Percentiles rank a stretch among this genome's conserved stretches.
phyloP scores from a whole-genome alignment of 139 green algal genomes.

The Trebouxia sp. region DNA sequence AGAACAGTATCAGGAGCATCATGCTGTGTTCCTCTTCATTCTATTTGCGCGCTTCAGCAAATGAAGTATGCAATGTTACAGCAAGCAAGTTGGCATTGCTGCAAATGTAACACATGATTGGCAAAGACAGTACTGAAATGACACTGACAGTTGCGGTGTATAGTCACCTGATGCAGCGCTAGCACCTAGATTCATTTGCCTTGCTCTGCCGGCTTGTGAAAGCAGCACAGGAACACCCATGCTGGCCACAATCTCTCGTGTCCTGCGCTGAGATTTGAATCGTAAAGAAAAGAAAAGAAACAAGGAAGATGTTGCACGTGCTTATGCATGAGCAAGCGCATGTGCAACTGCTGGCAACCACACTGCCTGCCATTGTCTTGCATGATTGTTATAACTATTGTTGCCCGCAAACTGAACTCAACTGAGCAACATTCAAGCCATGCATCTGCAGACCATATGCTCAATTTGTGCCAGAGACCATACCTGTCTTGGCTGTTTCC shows the following conservation, averaged over 20 bases:
- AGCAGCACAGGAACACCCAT: slow-evolving; percentile 26
- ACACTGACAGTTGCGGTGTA: slow-evolving; percentile 23
- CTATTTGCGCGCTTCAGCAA: no score
- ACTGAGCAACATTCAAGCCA: neutral
- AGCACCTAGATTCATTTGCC: slow-evolving; percentile 82
- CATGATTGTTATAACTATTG: no score
- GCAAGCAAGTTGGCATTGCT: neutral
- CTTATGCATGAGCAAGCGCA: neutral
- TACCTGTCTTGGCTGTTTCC: slow-evolving; percentile 67
- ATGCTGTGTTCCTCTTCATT: no score
- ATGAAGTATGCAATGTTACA: no score
- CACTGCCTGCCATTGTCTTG: no score
- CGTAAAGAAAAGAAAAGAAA: no score
- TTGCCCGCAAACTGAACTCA: neutral
- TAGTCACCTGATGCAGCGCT: slow-evolving; percentile 37
- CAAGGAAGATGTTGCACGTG: no score
- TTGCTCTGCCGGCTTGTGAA: slow-evolving; percentile 46
- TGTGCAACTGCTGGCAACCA: neutral
- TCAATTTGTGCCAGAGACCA: neutral
- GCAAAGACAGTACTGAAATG: neutral
- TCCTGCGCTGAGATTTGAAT: slow-evolving; percentile 38
- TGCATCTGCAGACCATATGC: neutral
- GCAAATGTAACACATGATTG: neutral
- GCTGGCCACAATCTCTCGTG: slow-evolving; percentile 38
- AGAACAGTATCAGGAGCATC: no score